Conservation (phyloP, 345 rosid genomes). For the Jatropha curcas region DNA sequence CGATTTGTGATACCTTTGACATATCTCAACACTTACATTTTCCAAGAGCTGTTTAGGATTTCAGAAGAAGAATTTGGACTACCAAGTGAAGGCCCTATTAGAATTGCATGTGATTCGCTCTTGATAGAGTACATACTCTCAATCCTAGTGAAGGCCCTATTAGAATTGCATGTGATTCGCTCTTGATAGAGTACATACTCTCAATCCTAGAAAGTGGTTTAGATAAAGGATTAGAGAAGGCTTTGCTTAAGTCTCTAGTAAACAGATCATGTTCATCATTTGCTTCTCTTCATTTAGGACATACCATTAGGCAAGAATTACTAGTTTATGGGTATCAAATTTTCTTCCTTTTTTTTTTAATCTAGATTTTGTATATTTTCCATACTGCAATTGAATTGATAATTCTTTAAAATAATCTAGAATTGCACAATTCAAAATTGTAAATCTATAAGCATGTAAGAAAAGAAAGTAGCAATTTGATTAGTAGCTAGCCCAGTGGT, state of each 20-base stretch:
- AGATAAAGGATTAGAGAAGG: background rate
- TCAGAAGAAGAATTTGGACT: slow-evolving; percentile 19
- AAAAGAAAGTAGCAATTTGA: no score
- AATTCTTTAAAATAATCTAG: no score
- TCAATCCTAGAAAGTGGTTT: background rate
- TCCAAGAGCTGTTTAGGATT: background rate
- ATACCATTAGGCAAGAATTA: background rate
- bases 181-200: background rate
- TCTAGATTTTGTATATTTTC: background rate
- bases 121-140: background rate
- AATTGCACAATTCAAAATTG: no score
- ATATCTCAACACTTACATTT: background rate
- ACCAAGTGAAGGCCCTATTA: slow-evolving; percentile 3
- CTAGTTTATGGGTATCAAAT: background rate
- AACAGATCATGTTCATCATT: background rate
- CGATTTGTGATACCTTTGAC: slow-evolving; percentile 11
- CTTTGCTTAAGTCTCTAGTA: background rate
- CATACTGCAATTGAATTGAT: background rate
- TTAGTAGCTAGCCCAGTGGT: no score
- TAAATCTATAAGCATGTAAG: no score
- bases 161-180: slow-evolving; percentile 10
- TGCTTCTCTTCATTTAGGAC: background rate
- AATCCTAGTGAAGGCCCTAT: slow-evolving; percentile 3
- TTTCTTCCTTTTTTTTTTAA: no score
- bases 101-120: slow-evolving; percentile 9